Evolutionary conservation across 129 eudicot species (phyloP), one percentile per base, ranked within the genome.

Genomic region (Pulicaria dysenterica): DNA sequence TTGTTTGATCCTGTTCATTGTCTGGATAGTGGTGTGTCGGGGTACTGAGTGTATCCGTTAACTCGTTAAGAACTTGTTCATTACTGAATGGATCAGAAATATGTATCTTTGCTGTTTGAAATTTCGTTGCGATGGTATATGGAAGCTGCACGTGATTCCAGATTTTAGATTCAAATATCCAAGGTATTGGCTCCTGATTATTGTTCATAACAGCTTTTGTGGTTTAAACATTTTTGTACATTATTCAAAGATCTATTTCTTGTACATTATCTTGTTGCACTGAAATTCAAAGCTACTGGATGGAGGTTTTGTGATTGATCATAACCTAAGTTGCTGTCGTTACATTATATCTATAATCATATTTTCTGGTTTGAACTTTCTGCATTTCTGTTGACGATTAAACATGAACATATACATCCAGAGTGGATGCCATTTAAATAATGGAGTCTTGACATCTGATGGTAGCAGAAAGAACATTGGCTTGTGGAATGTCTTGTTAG

Each of bases 1-100:
- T 43, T 91, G 95, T 73, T 45, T 85, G 74, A 69, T 82, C 44
- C 72, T 91, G 14, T 81, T 91, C 49, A 63, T 77, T 46, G 81
- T 87, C 80, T 91, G 97, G 97, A 77, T 91, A 16, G 83, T 81
- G 5, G 82, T 91, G 73, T 91, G 97, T 69, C 69, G 50, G 10
- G 97, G 97, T 77, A 62, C 76, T 14, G 40, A 57, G 54, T 91
- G 97, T 75, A 58, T 85, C 39, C 87, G 82, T 51, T 81, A 75
- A 58, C 83, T 39, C 87, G 82, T 51, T 81, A 75, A 85, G 34
- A 58, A 7, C 38, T 57, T 31, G 34, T 47, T 49, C 50, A 13
- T 44, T 15, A 14, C 13, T 69, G 63, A 69, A 40, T 40, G 75
- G 55, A 69, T 48, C 47, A 19, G 70, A 49, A 36, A 69, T 42